Conservation (phyloP, 352 stramenopile species). For the Pythium pectinolyticum region DNA sequence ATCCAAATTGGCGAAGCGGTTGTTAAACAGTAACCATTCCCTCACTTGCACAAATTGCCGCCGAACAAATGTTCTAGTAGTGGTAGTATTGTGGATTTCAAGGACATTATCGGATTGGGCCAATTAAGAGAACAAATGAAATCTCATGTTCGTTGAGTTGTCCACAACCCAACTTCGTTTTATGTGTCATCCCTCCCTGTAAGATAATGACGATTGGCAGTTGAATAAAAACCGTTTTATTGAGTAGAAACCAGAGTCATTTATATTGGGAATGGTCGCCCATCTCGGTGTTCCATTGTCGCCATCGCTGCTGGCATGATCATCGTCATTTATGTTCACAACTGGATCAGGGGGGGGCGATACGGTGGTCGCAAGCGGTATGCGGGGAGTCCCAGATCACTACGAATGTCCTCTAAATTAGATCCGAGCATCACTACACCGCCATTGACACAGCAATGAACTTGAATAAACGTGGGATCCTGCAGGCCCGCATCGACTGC, state of each 20-base stretch:
- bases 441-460: background rate
- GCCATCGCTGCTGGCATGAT: background rate
- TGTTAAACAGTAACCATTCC: too few species aligned
- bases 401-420: background rate
- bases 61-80: too few species aligned
- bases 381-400: background rate
- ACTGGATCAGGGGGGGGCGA: background rate
- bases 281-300: background rate
- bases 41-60: too few species aligned
- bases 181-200: too few species aligned
- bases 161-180: too few species aligned
- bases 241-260: background rate
- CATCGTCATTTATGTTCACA: background rate
- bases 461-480: background rate
- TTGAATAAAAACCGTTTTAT: background rate
- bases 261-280: background rate
- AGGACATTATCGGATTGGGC: too few species aligned
- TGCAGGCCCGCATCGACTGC: background rate
- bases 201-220: background rate
- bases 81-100: too few species aligned
- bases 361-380: background rate
- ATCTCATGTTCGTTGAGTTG: too few species aligned
- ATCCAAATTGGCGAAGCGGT: too few species aligned
- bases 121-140: too few species aligned
- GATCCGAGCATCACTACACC: background rate